Conservation (phyloP, 1,284 basidiomycete genomes). For the Marasmius tenuissimus region DNA sequence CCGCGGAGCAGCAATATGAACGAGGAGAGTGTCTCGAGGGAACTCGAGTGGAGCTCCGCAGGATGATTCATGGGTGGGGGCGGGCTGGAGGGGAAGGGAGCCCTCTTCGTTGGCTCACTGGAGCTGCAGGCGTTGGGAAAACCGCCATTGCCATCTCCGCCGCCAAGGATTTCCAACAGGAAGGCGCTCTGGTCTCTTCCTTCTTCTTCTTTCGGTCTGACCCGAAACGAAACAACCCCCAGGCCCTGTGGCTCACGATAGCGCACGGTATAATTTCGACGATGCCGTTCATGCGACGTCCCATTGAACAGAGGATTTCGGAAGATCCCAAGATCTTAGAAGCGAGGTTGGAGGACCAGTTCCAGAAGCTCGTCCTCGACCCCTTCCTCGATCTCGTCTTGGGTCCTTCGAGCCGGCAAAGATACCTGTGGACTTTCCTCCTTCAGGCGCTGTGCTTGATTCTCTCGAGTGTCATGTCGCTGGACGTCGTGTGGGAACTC, state of each 20-base stretch:
- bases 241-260: slow-evolving; percentile 1
- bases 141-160: slow-evolving; percentile 18
- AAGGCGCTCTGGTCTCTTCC: slow-evolving; percentile 9
- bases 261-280: not conserved
- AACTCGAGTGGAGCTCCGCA: slow-evolving; percentile 13
- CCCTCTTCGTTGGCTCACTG: slow-evolving; percentile 15
- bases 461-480: too few relatives aligned
- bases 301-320: not conserved
- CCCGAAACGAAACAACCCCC: not conserved
- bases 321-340: not conserved
- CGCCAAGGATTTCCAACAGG: slow-evolving; percentile 4
- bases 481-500: too few relatives aligned
- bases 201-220: slow-evolving; percentile 15
- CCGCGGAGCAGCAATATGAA: not conserved
- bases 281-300: not conserved
- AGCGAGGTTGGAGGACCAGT: not conserved
- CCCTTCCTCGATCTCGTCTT: too few relatives aligned
- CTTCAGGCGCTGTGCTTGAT: too few relatives aligned
- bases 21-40: slow-evolving; percentile 10
- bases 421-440: too few relatives aligned
- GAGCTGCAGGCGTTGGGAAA: slow-evolving; percentile 18
- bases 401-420: not conserved
- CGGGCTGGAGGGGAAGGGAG: not conserved
- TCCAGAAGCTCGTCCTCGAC: too few relatives aligned
- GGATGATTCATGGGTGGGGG: slow-evolving; percentile 12